Evolutionary conservation across 768 basidiomycete species (phyloP), one percentile per base, ranked within the genome.

Genomic region (Psilocybe cyanescens): DNA sequence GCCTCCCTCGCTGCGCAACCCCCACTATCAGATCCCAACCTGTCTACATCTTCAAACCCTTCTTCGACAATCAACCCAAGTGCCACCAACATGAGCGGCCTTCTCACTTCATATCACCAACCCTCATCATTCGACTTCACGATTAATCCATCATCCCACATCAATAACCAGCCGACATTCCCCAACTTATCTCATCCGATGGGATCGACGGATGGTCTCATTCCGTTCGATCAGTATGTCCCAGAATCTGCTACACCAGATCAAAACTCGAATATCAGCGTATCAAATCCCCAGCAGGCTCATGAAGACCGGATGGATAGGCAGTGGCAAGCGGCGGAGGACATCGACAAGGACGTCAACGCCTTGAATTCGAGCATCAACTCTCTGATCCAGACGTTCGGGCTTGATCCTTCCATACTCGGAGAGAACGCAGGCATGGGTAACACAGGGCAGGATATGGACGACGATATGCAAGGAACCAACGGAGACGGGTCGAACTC

Each of bases 281-380:
- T 49, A 73, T 31, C 28, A 19, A 37, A 49, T 11, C 55, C 72
- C 72, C 80, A 1, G 73, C 64, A 60, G 14, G 45, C 51, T 14
- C 61, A 61, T 45, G 68, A 78, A 17, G 60, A 66, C 24, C 59
- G 59, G 33, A 71, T 89, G 54, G 80, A 87, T 52, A 80, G 81
- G 65, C 75, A 82, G 1, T 92, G 90, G 79, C 82, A 79, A 50
- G 81, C 78, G 35, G 79, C 91, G 0, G 70, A 80, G 29, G 89
- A 89, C 62, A 87, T 95, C 48, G 86, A 88, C 60, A 81, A 82
- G 49, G 90, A 92, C 58, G 90, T 95, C 29, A 86, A 88, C 63
- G 83, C 85, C 39, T 74, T 94, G 56, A 85, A 90, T 62, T 77
- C 75, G 11, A 87, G 84, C 61, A 86, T 96, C 46, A 83, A 91